Evolutionary conservation across 2,329 filamentous ascomycete species (phyloP).

Genomic region (Fusarium sp.): DNA sequence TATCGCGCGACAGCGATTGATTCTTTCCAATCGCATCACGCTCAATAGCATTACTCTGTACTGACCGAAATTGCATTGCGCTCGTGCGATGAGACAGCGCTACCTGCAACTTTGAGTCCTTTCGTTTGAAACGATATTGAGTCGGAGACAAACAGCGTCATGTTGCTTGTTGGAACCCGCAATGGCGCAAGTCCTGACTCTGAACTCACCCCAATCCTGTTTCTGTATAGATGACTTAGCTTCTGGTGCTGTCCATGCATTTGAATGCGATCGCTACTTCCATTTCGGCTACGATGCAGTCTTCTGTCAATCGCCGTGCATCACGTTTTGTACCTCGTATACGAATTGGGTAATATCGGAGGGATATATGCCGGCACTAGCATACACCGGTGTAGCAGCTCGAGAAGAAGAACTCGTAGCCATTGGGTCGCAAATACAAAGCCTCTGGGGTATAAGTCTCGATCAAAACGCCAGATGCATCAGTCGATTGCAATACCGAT

Average conservation of each 20-base stretch:
- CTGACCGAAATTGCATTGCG: too few species aligned
- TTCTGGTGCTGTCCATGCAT: too few species aligned
- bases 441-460: background rate
- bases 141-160: too few species aligned
- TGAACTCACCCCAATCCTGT: too few species aligned
- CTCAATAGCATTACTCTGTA: background rate
- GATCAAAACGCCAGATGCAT: background rate
- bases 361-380: background rate
- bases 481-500: background rate
- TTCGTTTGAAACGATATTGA: too few species aligned
- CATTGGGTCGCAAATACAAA: rapidly evolving
- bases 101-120: too few species aligned
- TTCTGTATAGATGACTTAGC: too few species aligned
- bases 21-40: background rate
- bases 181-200: too few species aligned
- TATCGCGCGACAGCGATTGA: background rate
- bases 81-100: too few species aligned
- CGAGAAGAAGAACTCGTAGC: background rate
- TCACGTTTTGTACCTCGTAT: too few species aligned
- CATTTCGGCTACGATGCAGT: rapidly evolving
- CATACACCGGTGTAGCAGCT: background rate
- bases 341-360: background rate
- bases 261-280: background rate
- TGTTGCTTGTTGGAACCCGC: too few species aligned
- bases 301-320: too few species aligned